Evolutionary conservation across 1,284 basidiomycete species (phyloP), one percentile per base, ranked within the genome.

Genomic region (Ceratobasidium theobromae): DNA sequence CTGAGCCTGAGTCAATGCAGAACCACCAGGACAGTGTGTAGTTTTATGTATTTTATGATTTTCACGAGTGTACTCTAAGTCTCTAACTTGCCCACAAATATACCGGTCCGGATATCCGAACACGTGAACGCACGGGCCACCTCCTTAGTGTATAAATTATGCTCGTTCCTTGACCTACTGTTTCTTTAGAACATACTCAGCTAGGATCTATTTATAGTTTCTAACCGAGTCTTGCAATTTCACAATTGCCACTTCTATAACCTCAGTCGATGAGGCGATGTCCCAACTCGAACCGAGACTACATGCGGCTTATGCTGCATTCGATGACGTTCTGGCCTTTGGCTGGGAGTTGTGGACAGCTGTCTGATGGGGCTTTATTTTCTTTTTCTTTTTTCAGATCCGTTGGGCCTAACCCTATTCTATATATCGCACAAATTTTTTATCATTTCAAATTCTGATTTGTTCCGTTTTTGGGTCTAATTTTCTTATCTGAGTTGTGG

Each of bases 131-230:
- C 77, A 79, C 77, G 72, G 78, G 73, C 79, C 79, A 77, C 1
- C 23, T 4, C 30, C 5, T 0, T 66, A 71, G 65, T 12, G 8
- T 80, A 82, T 83, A 84, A 75, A 82, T 75, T 8, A 68, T 70
- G 28, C 2, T 41, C 11, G 1, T 68, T 52, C 25, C 65, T 68
- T 60, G 67, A 30, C 45, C 0, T 30, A 68, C 73, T 75, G 14
- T 6, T 79, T 80, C 83, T 72, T 79, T 69, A 86, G 87, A 88
- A 88, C 87, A 89, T 89, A 89, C 87, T 89, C 87, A 87, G 81
- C 82, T 83, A 88, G 87, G 87, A 89, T 89, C 87, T 89, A 82
- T 89, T 89, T 65, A 62, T 62, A 62, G 58, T 62, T 62, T 62
- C 58, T 62, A 62, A 62, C 58, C 58, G 58, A 43, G 58, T 64